Percentiles rank a stretch among this genome's conserved stretches.
Conservation (phyloP, 768 basidiomycete genomes). For the Lyophyllum shimeji region DNA sequence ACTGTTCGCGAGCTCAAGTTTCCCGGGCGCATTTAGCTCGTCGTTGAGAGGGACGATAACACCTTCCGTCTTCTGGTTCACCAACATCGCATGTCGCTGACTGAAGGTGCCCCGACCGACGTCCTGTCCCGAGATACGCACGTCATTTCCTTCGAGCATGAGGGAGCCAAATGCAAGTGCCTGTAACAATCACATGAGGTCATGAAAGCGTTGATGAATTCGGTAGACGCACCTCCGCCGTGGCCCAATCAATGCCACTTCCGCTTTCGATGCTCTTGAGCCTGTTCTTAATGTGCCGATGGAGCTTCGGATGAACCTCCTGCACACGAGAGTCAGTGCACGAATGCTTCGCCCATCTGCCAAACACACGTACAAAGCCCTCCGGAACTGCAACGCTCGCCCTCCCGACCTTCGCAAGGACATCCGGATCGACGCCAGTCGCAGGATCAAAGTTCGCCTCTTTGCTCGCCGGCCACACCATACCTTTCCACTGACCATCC, state of each 20-base stretch:
- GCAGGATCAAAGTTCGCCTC: conserved; percentile 55
- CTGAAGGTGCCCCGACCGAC: conserved; percentile 91
- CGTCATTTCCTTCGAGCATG: conserved; percentile 77
- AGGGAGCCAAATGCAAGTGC: conserved; percentile 88
- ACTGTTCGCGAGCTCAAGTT: conserved; percentile 89
- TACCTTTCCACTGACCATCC: conserved; percentile 65
- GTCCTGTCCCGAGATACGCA: conserved; percentile 92
- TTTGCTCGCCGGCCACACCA: conserved; percentile 61
- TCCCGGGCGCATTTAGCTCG: conserved; percentile 56
- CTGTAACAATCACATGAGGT: conserved; percentile 31
- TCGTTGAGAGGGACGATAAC: conserved; percentile 84
- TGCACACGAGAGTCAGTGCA: conserved; percentile 29
- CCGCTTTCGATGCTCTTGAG: conserved; percentile 68
- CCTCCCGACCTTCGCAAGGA: conserved; percentile 58
- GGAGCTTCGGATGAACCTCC: conserved; percentile 79
- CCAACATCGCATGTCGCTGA: conserved; percentile 89
- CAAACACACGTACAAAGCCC: conserved; percentile 56
- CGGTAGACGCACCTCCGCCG: conserved; percentile 65
- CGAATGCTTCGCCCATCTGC: conserved; percentile 30
- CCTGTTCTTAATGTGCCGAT: conserved; percentile 77
- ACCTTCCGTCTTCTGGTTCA: conserved; percentile 81
- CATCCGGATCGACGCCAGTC: conserved; percentile 61
- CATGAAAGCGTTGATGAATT: not conserved
- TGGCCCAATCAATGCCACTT: conserved; percentile 83
- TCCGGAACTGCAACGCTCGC: conserved; percentile 64